Evolutionary conservation across 805 yeast genomes (phyloP), one percentile per base, ranked within the genome.

Genomic region (Cephaloascus fragrans): DNA sequence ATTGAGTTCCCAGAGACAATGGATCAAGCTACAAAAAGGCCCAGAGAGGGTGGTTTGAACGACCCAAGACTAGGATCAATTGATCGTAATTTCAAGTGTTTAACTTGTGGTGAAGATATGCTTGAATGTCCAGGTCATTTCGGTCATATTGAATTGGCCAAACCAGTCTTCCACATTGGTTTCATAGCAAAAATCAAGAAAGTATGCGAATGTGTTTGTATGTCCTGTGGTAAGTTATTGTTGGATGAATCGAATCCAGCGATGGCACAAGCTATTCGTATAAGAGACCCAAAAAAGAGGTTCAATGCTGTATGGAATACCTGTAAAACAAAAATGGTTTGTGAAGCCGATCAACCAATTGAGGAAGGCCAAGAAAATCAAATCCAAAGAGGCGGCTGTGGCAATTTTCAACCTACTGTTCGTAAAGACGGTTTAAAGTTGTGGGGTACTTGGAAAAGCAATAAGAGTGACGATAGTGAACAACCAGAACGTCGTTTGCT

Each of bases 41-140:
- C 97, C 36, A 80, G 97, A 59, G 89, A 88, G 48, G 97, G 97
- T 46, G 99, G 99, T 44, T 69, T 93, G 45, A 90, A 89, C 58
- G 98, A 94, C 61, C 97, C 98, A 44, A 80, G 97, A 52, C 71
- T 93, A 44, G 99, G 99, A 37, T 84, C 97, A 3, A 89, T 93
- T 51, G 99, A 93, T 63, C 81, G 98, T 61, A 90, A 89, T 59
- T 85, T 84, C 73, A 87, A 86, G 68, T 93, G 99, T 72, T 97
- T 90, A 70, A 93, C 99, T 18, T 93, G 99, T 73, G 95, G 96
- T 53, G 99, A 93, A 62, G 96, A 90, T 52, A 93, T 93, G 97
- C 86, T 90, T 44, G 97, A 93, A 60, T 93, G 99, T 64, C 97
- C 97, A 1, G 99, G 99, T 43, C 99, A 93, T 67, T 93, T 93